Conservation (phyloP, 1,284 basidiomycete genomes). For the Irpex lacteus region DNA sequence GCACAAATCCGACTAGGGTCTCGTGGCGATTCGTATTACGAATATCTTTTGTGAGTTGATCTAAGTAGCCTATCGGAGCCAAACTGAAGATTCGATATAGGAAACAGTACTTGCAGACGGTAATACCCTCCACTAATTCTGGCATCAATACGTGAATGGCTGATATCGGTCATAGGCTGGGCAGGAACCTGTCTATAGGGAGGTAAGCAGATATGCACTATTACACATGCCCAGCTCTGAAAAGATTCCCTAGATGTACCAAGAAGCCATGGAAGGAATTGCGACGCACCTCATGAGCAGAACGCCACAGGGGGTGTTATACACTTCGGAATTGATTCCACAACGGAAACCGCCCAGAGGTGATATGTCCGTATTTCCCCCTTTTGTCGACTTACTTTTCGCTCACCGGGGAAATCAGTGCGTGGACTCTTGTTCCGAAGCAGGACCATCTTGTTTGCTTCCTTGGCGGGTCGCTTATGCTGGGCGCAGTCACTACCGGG, state of each 20-base stretch:
- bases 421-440: constrained; percentile 76
- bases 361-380: constrained; percentile 39
- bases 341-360: constrained; percentile 39
- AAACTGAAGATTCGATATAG: constrained; percentile 32
- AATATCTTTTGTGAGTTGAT: constrained; percentile 76
- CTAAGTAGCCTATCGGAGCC: background rate
- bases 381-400: background rate
- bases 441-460: constrained; percentile 98
- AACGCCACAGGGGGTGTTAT: constrained; percentile 54
- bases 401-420: constrained; percentile 34
- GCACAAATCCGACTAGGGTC: constrained; percentile 88
- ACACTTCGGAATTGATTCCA: constrained; percentile 81
- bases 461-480: constrained; percentile 87
- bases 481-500: constrained; percentile 79
- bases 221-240: too few relatives aligned
- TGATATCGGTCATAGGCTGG: constrained; percentile 48
- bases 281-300: constrained; percentile 70
- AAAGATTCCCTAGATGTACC: constrained; percentile 68
- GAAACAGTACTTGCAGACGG: constrained; percentile 81
- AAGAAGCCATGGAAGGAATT: constrained; percentile 79
- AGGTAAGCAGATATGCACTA: constrained; percentile 40
- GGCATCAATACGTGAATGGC: background rate
- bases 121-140: constrained; percentile 25
- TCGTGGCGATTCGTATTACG: constrained; percentile 93
- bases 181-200: constrained; percentile 77